Evolutionary conservation across 352 stramenopile species (phyloP), one percentile per base, ranked within the genome.

Genomic region (Globisporangium carolinianum): DNA sequence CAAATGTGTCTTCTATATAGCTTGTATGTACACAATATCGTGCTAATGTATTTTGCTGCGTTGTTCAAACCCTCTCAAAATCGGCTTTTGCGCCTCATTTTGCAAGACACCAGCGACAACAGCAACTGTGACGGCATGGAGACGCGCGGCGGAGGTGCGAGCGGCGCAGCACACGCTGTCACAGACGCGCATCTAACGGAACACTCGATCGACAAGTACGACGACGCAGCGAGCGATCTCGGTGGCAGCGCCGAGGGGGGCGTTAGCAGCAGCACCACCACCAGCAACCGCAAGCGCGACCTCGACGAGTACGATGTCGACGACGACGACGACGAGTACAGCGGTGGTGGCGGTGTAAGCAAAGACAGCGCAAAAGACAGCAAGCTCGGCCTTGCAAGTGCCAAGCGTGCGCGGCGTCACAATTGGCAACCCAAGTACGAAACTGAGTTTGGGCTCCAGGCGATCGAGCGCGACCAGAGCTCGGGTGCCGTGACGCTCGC

Each of bases 361-460:
- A 75, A 85, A 55, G 72, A 85, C 7, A 62, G 62, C 48, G 62
- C 60, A 36, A 55, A 50, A 39, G 55, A 63, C 32, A 37, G 60
- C 39, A 39, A 84, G 53, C 57, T 62, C 43, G 65, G 48, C 8
- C 47, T 47, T 8, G 57, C 51, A 1, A 45, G 54, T 45, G 64
- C 49, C n/a, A 80, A 81, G 51, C 77, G 76, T 41, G 66, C 75
- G 59, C 73, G 77, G 14, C 83, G 83, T 39, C 81, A 94, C 69
- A 76, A 82, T 58, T 94, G 81, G 81, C 80, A 91, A 58, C 61
- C 69, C 18, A 90, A 89, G 74, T 94, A 94, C 62, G 81, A 86
- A 63, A 75, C 82, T 60, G 83, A 94, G 68, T 94, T 89, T 58
- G 83, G 81, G 3, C 66, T 94, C 45, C 42, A 84, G 24, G 74